phyloP scores from a whole-genome alignment of 306 rosid genomes.

The Cucumis sativus region DNA sequence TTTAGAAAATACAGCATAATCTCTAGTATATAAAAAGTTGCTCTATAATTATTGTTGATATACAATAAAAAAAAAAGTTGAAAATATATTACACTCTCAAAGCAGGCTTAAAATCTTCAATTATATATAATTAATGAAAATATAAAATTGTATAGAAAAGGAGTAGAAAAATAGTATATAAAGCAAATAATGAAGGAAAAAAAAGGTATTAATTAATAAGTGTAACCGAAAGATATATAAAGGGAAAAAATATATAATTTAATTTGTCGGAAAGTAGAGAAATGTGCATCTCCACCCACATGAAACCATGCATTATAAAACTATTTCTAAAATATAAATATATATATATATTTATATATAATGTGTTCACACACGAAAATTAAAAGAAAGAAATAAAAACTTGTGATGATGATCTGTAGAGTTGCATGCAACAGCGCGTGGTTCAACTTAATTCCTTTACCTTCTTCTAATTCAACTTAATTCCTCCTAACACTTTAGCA shows the following conservation, averaged over 20 bases:
- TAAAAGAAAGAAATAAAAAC: background rate
- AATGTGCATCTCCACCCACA: background rate
- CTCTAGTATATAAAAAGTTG: background rate
- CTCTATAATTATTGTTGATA: background rate
- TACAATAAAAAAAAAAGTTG: background rate
- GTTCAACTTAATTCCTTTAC: background rate
- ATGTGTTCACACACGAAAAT: background rate
- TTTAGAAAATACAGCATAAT: background rate
- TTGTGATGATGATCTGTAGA: background rate
- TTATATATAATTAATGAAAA: too few species aligned
- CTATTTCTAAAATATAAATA: background rate
- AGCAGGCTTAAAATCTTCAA: background rate
- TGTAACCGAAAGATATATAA: background rate
- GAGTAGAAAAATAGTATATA: background rate
- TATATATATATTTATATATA: background rate
- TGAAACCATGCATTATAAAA: conserved; percentile 6
- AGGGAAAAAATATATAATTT: background rate
- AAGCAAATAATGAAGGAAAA: background rate
- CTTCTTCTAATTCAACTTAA: too few species aligned
- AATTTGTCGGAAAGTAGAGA: conserved; percentile 1
- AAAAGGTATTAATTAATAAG: background rate
- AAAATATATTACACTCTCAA: background rate
- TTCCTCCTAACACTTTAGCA: too few species aligned
- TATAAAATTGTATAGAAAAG: background rate
- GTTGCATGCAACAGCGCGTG: background rate